Evolutionary conservation across 257 asterid species (phyloP).

Genomic region (Vinca minor): DNA sequence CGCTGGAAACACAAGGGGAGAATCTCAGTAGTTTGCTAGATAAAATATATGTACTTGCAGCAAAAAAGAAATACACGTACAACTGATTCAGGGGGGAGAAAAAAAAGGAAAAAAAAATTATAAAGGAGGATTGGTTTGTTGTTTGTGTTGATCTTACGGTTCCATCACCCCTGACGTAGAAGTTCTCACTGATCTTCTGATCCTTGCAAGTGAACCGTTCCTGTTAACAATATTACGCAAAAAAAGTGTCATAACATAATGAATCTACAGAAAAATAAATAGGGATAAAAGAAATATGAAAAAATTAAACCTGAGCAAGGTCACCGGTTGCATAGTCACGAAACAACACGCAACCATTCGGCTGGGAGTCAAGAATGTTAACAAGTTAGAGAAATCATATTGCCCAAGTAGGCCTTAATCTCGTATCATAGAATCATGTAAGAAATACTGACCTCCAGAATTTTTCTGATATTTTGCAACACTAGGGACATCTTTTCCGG

Average conservation of each 20-base stretch:
- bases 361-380: constrained; percentile 38
- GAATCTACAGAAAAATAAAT: not conserved
- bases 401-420: not conserved
- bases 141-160: constrained; percentile 54
- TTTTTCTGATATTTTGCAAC: constrained; percentile 64
- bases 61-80: not conserved
- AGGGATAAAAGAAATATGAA: not conserved
- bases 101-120: not conserved
- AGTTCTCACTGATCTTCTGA: constrained; percentile 88
- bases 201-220: constrained; percentile 81
- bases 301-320: constrained; percentile 78
- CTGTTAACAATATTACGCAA: constrained; percentile 29
- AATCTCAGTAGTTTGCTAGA: too few species aligned
- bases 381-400: constrained; percentile 19
- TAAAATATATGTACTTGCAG: constrained; percentile 14
- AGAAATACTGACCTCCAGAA: constrained; percentile 60
- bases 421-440: constrained; percentile 11
- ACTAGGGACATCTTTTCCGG: constrained; percentile 82
- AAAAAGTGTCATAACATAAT: not conserved
- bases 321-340: constrained; percentile 98
- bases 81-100: not conserved
- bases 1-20: constrained; percentile 43
- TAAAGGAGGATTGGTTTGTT: constrained; percentile 13
- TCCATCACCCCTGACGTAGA: constrained; percentile 97
- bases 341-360: constrained; percentile 68